These are phyloP conservation scores for Uronychia setigera DNA, from an alignment of 73 alveolate genomes.

Conservation along the genomic window DNA sequence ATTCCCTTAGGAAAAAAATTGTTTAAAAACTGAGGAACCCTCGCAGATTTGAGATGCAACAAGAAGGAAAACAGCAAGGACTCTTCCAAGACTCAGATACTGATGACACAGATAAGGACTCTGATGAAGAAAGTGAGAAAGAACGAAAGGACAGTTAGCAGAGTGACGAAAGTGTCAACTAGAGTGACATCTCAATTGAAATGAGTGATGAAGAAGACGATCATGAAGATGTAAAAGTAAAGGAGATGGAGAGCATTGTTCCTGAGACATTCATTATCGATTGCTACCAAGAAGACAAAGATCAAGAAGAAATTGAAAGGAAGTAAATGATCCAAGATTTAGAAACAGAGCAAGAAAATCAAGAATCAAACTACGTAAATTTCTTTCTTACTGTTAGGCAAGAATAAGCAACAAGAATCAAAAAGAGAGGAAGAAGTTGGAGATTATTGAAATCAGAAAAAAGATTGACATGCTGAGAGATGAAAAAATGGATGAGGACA, in stretches of 20 bases:
- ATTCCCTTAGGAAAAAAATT: not conserved
- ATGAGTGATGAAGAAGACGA: not conserved
- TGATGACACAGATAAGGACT: slow-evolving; percentile 1
- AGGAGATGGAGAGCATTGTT: not conserved
- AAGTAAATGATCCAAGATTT: slow-evolving; percentile 15
- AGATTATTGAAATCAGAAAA: slow-evolving; percentile 1
- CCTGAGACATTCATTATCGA: not conserved
- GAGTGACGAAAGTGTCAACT: not conserved
- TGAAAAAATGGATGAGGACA: slow-evolving; percentile 71
- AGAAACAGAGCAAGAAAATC: not conserved
- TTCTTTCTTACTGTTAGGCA: not conserved
- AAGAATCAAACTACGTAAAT: not conserved
- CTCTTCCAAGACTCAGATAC: slow-evolving; percentile 10
- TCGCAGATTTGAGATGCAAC: slow-evolving; percentile 1
- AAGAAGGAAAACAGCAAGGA: not conserved
- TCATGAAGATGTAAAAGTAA: not conserved
- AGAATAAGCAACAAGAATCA: slow-evolving; percentile 14
- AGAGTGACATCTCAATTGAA: not conserved
- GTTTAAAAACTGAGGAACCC: slow-evolving; percentile 30
- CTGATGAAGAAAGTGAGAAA: not conserved
- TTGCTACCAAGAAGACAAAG: not conserved
- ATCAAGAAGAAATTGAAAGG: slow-evolving; percentile 23
- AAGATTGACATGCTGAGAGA: slow-evolving; percentile 55
- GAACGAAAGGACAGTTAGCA: not conserved
- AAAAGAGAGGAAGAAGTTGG: slow-evolving; percentile 6